Conservation (phyloP, 352 stramenopile species). For the Globisporangium iwayamae region DNA sequence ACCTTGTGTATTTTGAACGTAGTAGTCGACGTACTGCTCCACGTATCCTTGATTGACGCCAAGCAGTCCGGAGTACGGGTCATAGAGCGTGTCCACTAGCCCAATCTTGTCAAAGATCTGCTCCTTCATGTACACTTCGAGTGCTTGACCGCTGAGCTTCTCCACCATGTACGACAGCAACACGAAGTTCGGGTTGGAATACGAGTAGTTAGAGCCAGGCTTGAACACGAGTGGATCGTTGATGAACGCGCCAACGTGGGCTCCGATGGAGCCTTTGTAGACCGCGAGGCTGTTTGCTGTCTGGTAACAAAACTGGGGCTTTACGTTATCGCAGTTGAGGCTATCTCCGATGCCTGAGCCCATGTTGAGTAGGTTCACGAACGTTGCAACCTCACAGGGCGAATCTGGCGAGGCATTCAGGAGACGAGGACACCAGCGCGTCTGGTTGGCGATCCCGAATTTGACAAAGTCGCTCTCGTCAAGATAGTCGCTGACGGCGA, state of each 20-base stretch:
- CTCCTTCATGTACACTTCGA: constrained; percentile 40
- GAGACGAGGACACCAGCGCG: constrained; percentile 42
- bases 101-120: constrained; percentile 34
- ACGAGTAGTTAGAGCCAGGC: constrained; percentile 49
- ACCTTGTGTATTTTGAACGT: constrained; percentile 16
- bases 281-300: constrained; percentile 20
- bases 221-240: constrained; percentile 45
- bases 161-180: constrained; percentile 57
- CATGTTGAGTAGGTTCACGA: constrained; percentile 58
- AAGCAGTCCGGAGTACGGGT: constrained; percentile 33
- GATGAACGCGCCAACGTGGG: constrained; percentile 43
- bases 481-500: constrained; percentile 34
- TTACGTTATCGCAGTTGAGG: constrained; percentile 29
- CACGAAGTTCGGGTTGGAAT: constrained; percentile 49
- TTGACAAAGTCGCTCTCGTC: constrained; percentile 31
- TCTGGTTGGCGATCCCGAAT: constrained; percentile 43
- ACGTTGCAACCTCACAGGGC: constrained; percentile 48
- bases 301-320: background rate
- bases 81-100: constrained; percentile 38
- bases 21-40: constrained; percentile 54
- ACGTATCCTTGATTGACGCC: constrained; percentile 29
- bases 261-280: constrained; percentile 26
- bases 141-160: constrained; percentile 37
- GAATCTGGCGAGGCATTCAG: background rate
- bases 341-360: constrained; percentile 38